A percentile compares a stretch with the other conserved stretches of the same genome.
phyloP scores from a whole-genome alignment of 768 basidiomycete genomes.

The Suillus sp. region DNA sequence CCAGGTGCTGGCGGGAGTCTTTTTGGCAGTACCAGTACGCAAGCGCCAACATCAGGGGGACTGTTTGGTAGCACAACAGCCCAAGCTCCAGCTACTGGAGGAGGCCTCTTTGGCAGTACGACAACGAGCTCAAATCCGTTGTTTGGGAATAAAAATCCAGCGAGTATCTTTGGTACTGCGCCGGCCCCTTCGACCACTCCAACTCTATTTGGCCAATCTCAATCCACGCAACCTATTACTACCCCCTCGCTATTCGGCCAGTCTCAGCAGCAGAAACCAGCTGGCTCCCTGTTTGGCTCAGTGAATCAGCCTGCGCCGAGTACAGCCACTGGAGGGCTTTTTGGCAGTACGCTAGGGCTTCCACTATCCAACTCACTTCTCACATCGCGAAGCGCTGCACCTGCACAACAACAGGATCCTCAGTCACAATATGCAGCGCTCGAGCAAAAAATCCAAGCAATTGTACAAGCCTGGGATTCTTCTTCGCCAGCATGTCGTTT shows the following conservation, averaged over 20 bases:
- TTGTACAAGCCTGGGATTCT: slow-evolving; percentile 74
- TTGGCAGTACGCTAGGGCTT: slow-evolving; percentile 36
- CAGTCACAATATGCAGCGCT: slow-evolving; percentile 58
- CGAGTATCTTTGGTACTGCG: slow-evolving; percentile 28
- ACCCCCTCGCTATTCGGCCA: slow-evolving; percentile 26
- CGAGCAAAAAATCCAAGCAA: slow-evolving; percentile 59
- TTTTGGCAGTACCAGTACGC: slow-evolving; percentile 22
- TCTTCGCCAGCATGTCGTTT: slow-evolving; percentile 71
- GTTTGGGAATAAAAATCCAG: slow-evolving; percentile 39
- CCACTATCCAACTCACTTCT: slow-evolving; percentile 40
- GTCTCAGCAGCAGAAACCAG: slow-evolving; percentile 24
- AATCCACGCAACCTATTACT: slow-evolving; percentile 16
- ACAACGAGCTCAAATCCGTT: slow-evolving; percentile 30
- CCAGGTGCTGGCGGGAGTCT: slow-evolving; percentile 15
- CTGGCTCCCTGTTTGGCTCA: slow-evolving; percentile 35
- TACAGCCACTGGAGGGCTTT: slow-evolving; percentile 34
- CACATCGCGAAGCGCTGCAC: slow-evolving; percentile 40
- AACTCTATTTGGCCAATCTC: slow-evolving; percentile 35
- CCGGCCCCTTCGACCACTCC: slow-evolving; percentile 23
- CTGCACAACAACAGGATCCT: slow-evolving; percentile 56
- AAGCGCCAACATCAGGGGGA: slow-evolving; percentile 24
- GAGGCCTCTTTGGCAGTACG: slow-evolving; percentile 31
- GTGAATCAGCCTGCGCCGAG: slow-evolving; percentile 22
- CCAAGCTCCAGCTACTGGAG: slow-evolving; percentile 21
- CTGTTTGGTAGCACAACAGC: slow-evolving; percentile 32